A percentile compares a stretch with the other conserved stretches of the same genome.
These are phyloP conservation scores for Barbatosphaeria neglecta DNA, from an alignment of 495 filamentous ascomycete genomes.

Conservation along the genomic window DNA sequence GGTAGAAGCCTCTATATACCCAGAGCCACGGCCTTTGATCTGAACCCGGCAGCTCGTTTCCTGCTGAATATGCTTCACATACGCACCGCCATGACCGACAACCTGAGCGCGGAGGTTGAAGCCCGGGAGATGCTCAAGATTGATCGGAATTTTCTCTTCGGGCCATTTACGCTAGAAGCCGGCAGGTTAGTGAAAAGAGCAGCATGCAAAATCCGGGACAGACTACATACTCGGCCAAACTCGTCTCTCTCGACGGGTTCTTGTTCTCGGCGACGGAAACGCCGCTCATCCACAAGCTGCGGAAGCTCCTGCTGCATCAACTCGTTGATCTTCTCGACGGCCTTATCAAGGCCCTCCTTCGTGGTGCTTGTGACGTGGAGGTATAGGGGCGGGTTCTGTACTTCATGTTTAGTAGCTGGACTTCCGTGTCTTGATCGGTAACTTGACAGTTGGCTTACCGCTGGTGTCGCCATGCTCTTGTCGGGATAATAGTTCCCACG, in stretches of 20 bases:
- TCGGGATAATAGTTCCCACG: slow-evolving; percentile 93
- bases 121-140: slow-evolving; percentile 82
- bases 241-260: slow-evolving; percentile 90
- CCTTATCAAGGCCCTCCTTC: slow-evolving; percentile 83
- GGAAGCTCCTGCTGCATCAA: slow-evolving; percentile 94
- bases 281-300: slow-evolving; percentile 87
- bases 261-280: slow-evolving; percentile 80
- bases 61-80: slow-evolving; percentile 95
- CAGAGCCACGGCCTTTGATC: slow-evolving; percentile 95
- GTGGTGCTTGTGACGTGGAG: slow-evolving; percentile 90
- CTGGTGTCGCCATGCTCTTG: slow-evolving; percentile 89
- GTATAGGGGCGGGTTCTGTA: slow-evolving; percentile 81
- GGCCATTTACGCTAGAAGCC: slow-evolving; percentile 91
- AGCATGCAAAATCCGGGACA: neutral
- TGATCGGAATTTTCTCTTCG: slow-evolving; percentile 83
- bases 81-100: slow-evolving; percentile 82
- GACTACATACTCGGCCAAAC: slow-evolving; percentile 66
- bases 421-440: neutral
- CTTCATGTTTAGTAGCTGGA: slow-evolving; percentile 3
- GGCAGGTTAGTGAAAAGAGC: slow-evolving; percentile 9
- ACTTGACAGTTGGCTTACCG: slow-evolving; percentile 39
- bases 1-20: slow-evolving; percentile 78
- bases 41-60: slow-evolving; percentile 91
- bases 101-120: slow-evolving; percentile 95
- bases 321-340: slow-evolving; percentile 75